Evolutionary conservation across 495 filamentous ascomycete species (phyloP), one percentile per base, ranked within the genome.

Genomic region (Mytilinidion resinicola): DNA sequence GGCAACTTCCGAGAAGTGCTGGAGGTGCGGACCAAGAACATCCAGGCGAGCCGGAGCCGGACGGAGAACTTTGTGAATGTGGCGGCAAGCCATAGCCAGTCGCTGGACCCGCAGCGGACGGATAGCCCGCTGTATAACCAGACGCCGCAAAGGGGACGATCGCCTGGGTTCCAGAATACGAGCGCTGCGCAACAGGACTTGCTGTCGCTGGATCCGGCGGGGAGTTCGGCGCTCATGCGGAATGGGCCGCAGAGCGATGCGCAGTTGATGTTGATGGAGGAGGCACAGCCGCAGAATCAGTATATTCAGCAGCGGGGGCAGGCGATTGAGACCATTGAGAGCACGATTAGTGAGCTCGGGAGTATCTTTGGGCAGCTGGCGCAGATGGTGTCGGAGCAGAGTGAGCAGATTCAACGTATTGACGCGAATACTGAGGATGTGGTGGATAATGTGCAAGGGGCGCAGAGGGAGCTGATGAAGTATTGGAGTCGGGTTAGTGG

Each of bases 321-420:
- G 70, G 93, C 93, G 0, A 97, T 98, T 63, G 93, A 96, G 69
- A 87, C 90, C 9, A 98, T 98, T 54, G 93, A 98, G 72, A 83
- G 88, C 51, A 98, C 93, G 6, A 98, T 98, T 64, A 85, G 78
- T 59, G 93, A 98, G 71, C 78, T 98, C 1, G 93, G 93, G 9
- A 88, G 91, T 1, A 96, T 98, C 34, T 98, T 98, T 66, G 91
- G 92, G 1, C 93, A 98, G 71, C 74, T 98, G n/a, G 91, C 93
- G 35, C 82, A 87, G 68, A 96, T 98, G 95, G 93, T 98, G 42
- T 89, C 85, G 62, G 95, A 97, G 71, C 93, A 98, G 72, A 88
- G 88, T 53, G 93, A 96, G 70, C 95, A 92, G 85, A 91, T 95
- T 47, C 86, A 83, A 53, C 53, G 70, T 8, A 72, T 73, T 10